Base-by-base conservation (phyloP, 352 stramenopile genomes). In the Paralagenidium karlingii region DNA sequence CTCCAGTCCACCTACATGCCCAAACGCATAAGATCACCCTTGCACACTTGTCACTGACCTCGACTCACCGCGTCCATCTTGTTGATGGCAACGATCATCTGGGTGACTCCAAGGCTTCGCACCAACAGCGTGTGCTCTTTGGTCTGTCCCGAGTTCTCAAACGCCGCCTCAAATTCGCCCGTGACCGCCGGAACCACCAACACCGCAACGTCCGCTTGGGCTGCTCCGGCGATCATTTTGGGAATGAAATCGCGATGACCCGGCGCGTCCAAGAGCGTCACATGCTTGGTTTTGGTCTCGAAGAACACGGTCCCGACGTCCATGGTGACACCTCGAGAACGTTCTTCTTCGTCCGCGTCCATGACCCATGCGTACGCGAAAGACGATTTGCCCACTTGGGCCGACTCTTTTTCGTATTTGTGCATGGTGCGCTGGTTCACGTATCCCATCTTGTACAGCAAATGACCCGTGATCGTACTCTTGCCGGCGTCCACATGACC, bases 401-500 rank as follows among this genome's bases (percentile, higher is more conserved):
- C 64, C 5, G 86, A 86, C 44, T 95, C 80, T 43, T 91, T 93
- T 47, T 92, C 77, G 46, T 88, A 94, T 63, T 96, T 95, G 62
- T 93, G 83, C 66, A 95, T 84, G 21, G 83, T 55, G 24, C 68
- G 61, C 51, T 87, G 65, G 58, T 61, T 87, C 48, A 95, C 78
- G 58, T 94, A 88, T 31, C 83, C 78, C 0, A 96, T 56, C 24
- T 90, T 69, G 49, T 94, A 87, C 12, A 98, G 67, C 53, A 98
- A 63, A 43, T 98, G 94, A 1, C 95, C 95, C 33, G 94, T 98
- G 47, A 98, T 81, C 1, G 95, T 98, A 32, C 84, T 97, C 71
- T 98, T 99, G 24, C 95, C 95, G 3, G 90, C 86, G 63, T 99
- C 95, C 11, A 99, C 95, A 49, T 99, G 95, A 12, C 95, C 95